Conservation (phyloP, 2,329 filamentous ascomycete species). For the Colletotrichum incanum region DNA sequence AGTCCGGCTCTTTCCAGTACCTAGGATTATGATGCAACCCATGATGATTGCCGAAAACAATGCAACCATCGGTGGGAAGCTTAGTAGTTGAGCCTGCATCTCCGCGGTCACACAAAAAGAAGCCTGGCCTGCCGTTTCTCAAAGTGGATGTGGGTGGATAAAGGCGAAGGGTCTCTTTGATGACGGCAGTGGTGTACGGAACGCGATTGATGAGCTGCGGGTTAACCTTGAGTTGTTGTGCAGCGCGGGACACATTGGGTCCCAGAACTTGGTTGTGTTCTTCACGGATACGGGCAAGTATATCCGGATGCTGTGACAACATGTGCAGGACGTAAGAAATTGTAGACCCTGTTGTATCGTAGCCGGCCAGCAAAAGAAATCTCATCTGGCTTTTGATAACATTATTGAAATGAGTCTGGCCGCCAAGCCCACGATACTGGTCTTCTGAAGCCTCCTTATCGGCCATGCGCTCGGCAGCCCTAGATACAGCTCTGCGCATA, state of each 20-base stretch:
- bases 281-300: slow-evolving; percentile 47
- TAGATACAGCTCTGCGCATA: slow-evolving; percentile 21
- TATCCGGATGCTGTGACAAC: slow-evolving; percentile 45
- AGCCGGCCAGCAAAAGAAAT: slow-evolving; percentile 53
- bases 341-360: slow-evolving; percentile 52
- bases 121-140: slow-evolving; percentile 41
- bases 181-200: slow-evolving; percentile 63
- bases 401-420: slow-evolving; percentile 6
- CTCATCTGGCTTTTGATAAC: slow-evolving; percentile 47
- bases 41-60: slow-evolving; percentile 27
- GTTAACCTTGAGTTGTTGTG: slow-evolving; percentile 57
- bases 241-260: slow-evolving; percentile 54
- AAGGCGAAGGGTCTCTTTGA: too few relatives aligned
- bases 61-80: slow-evolving; percentile 26
- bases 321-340: slow-evolving; percentile 47
- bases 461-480: background rate
- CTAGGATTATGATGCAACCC: slow-evolving; percentile 23
- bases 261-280: slow-evolving; percentile 62
- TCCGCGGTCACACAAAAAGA: slow-evolving; percentile 8
- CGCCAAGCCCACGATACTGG: slow-evolving; percentile 11
- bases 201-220: slow-evolving; percentile 65
- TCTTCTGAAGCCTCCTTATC: background rate
- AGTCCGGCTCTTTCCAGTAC: slow-evolving; percentile 21
- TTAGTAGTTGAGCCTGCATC: background rate
- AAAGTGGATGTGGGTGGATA: slow-evolving; percentile 53